Evolutionary conservation across 805 yeast species (phyloP).

Genomic region (Spencermartinsiella europaea): DNA sequence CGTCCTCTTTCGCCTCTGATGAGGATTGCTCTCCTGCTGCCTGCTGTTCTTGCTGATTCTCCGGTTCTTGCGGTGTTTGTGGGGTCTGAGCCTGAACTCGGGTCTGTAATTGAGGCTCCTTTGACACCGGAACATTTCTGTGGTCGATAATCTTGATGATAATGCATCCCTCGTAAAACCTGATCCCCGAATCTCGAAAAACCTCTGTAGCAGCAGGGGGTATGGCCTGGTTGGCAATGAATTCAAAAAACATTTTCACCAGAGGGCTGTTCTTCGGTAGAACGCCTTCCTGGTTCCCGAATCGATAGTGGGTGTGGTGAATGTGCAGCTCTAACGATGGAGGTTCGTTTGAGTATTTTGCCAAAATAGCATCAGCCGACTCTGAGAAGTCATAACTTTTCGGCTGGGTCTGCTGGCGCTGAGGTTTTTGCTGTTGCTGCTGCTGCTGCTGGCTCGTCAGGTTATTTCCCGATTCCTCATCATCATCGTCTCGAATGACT

Average conservation of each 20-base stretch:
- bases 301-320: conserved; percentile 84
- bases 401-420: conserved; percentile 2
- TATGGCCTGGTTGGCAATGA: conserved; percentile 73
- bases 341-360: conserved; percentile 69
- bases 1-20: neutral
- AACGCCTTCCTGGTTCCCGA: conserved; percentile 85
- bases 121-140: conserved; percentile 38
- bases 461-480: neutral
- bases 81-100: neutral
- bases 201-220: conserved; percentile 90
- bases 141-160: conserved; percentile 86
- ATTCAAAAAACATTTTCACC: conserved; percentile 68
- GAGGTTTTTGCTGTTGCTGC: neutral
- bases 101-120: conserved; percentile 5
- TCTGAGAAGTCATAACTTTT: conserved; percentile 41
- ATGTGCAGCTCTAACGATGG: conserved; percentile 87
- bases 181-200: conserved; percentile 76
- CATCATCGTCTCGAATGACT: conserved; percentile 20
- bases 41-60: neutral
- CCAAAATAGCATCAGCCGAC: conserved; percentile 64
- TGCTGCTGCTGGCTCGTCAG: neutral
- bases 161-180: conserved; percentile 84
- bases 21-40: neutral
- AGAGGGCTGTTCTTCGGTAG: conserved; percentile 76
- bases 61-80: conserved; percentile 2